Conservation (phyloP, 331 rosid species). For the Saraca asoca region DNA sequence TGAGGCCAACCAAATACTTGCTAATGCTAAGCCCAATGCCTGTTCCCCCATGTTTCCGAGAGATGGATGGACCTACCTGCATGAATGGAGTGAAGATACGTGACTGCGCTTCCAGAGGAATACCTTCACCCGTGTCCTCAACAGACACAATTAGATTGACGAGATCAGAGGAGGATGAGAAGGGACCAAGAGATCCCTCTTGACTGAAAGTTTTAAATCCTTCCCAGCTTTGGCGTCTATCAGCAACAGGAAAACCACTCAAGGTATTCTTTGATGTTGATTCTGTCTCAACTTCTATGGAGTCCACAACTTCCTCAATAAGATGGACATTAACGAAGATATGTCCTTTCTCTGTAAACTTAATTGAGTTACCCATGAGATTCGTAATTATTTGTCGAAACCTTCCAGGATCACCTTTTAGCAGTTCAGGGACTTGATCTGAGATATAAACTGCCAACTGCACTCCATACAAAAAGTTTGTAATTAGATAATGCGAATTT, state of each 20-base stretch:
- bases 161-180: conserved; percentile 45
- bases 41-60: conserved; percentile 73
- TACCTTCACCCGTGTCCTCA: conserved; percentile 75
- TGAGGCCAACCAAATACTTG: conserved; percentile 69
- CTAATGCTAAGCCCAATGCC: conserved; percentile 80
- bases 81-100: conserved; percentile 74
- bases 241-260: conserved; percentile 71
- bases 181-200: conserved; percentile 39
- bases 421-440: conserved; percentile 72
- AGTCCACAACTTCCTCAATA: conserved; percentile 68
- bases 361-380: conserved; percentile 84
- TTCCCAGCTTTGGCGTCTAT: conserved; percentile 67
- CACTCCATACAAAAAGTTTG: conserved; percentile 33
- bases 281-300: conserved; percentile 65
- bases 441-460: conserved; percentile 83
- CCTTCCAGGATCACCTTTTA: conserved; percentile 85
- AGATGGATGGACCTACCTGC: conserved; percentile 74
- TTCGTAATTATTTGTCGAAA: conserved; percentile 84
- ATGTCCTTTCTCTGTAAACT: conserved; percentile 88
- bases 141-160: conserved; percentile 64
- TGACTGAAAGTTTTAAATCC: conserved; percentile 51
- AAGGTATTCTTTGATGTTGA: conserved; percentile 60
- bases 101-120: conserved; percentile 63
- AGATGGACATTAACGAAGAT: conserved; percentile 81
- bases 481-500: conserved; percentile 30